These are phyloP conservation scores for Filobasidium floriforme DNA, from an alignment of 768 basidiomycete species.

Conservation along the genomic window DNA sequence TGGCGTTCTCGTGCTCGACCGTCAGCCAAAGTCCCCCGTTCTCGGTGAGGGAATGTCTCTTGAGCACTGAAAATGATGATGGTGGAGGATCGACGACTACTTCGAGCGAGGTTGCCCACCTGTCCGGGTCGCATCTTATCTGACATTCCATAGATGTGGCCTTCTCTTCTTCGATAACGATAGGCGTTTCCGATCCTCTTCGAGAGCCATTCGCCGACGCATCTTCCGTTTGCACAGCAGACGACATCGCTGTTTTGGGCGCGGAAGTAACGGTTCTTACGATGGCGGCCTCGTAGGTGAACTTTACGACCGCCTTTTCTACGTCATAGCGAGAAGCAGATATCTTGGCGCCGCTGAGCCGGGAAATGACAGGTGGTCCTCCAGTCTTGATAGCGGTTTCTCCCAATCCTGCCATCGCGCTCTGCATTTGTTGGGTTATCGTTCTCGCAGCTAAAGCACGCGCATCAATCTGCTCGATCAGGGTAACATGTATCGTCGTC, in stretches of 20 bases:
- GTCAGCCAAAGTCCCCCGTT: conserved; percentile 95
- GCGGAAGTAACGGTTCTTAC: conserved; percentile 45
- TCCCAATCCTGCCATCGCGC: conserved; percentile 77
- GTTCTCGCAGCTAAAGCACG: conserved; percentile 95
- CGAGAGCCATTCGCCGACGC: background rate
- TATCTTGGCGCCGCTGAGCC: conserved; percentile 66
- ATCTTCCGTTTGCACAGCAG: background rate
- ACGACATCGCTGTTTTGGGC: conserved; percentile 23
- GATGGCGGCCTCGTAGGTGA: conserved; percentile 60
- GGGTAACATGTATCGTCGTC: conserved; percentile 82
- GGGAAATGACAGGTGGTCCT: conserved; percentile 83
- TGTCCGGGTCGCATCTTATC: conserved; percentile 82
- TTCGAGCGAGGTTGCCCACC: conserved; percentile 71
- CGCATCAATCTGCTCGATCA: conserved; percentile 93
- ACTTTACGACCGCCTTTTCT: conserved; percentile 67
- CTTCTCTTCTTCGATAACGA: conserved; percentile 14
- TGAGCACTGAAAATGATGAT: conserved; percentile 76
- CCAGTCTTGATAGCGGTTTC: conserved; percentile 94
- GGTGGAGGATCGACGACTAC: conserved; percentile 52
- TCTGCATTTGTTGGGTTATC: conserved; percentile 90
- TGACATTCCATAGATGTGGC: conserved; percentile 66
- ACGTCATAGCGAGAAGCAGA: conserved; percentile 75
- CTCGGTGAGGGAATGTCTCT: conserved; percentile 77
- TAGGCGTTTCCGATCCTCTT: conserved; percentile 6
- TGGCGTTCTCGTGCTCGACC: conserved; percentile 63